Conservation (phyloP, 1,139 yeast species). For the Taphrina flavorubra region DNA sequence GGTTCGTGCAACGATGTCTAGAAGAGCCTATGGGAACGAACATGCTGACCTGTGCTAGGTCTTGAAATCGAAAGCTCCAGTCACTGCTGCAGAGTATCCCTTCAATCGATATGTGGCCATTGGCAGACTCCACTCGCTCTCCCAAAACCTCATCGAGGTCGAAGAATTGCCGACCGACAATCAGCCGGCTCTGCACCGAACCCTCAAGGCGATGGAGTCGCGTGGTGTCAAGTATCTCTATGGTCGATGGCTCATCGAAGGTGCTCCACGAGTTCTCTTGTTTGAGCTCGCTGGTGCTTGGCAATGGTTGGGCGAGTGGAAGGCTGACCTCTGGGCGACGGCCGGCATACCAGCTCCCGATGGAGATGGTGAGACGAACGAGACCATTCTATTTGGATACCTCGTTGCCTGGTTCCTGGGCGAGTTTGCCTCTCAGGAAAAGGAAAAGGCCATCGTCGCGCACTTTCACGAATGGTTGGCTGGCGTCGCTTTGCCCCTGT, state of each 20-base stretch:
- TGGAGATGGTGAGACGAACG: constrained; percentile 84
- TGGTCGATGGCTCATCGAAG: constrained; percentile 94
- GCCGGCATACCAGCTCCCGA: constrained; percentile 95
- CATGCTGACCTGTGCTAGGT: constrained; percentile 54
- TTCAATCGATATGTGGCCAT: constrained; percentile 77
- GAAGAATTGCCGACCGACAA: constrained; percentile 74
- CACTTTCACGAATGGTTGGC: constrained; percentile 99
- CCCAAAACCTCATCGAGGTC: constrained; percentile 66
- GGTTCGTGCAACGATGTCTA: neutral
- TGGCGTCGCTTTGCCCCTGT: constrained; percentile 91
- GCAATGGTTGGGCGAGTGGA: constrained; percentile 84
- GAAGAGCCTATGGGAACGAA: neutral
- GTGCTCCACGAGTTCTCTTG: constrained; percentile 84
- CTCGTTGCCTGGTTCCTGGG: constrained; percentile 97
- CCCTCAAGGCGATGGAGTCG: constrained; percentile 73
- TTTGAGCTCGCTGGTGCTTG: constrained; percentile 83
- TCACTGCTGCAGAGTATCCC: constrained; percentile 90
- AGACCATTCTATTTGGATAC: constrained; percentile 90
- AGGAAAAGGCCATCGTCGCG: constrained; percentile 84
- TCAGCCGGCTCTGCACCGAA: constrained; percentile 65
- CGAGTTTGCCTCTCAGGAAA: constrained; percentile 81
- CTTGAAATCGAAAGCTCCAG: constrained; percentile 93
- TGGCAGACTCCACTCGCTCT: constrained; percentile 73
- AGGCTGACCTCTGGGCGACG: constrained; percentile 84
- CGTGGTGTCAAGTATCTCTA: constrained; percentile 85